A percentile compares a stretch with the other conserved stretches of the same genome.
Conservation (phyloP, 2,329 filamentous ascomycete species). For the Cephalotrichum gorgonifer region DNA sequence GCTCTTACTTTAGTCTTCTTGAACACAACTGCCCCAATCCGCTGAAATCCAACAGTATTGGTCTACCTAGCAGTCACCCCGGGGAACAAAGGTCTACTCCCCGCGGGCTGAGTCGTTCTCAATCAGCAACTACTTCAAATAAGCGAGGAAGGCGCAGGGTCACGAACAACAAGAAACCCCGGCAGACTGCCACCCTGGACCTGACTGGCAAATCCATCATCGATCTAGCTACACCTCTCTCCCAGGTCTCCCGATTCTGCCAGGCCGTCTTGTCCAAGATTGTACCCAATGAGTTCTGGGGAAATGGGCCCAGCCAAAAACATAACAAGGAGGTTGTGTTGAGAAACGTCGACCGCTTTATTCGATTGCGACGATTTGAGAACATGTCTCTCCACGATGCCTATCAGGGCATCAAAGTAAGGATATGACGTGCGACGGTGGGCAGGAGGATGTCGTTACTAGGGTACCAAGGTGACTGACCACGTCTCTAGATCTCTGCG, state of each 20-base stretch:
- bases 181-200: neutral
- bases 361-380: slow-evolving; percentile 72
- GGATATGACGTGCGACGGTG: neutral
- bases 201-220: slow-evolving; percentile 35
- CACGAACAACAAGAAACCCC: neutral
- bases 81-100: neutral
- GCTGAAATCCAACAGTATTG: neutral
- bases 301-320: slow-evolving; percentile 36
- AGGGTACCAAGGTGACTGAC: neutral
- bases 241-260: slow-evolving; percentile 77
- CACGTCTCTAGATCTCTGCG: slow-evolving; percentile 42
- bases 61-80: neutral
- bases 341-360: slow-evolving; percentile 64
- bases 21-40: slow-evolving; percentile 64
- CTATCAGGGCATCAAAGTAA: slow-evolving; percentile 64
- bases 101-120: neutral
- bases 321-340: slow-evolving; percentile 56
- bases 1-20: slow-evolving; percentile 70
- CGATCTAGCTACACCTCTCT: slow-evolving; percentile 54
- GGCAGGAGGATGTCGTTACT: too few species aligned
- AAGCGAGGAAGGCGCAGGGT: neutral
- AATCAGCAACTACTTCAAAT: neutral
- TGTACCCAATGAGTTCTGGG: slow-evolving; percentile 70
- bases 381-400: slow-evolving; percentile 69
- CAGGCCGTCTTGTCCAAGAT: slow-evolving; percentile 63